Conservation (phyloP, 306 rosid genomes). For the Vigna reflexopilosa region DNA sequence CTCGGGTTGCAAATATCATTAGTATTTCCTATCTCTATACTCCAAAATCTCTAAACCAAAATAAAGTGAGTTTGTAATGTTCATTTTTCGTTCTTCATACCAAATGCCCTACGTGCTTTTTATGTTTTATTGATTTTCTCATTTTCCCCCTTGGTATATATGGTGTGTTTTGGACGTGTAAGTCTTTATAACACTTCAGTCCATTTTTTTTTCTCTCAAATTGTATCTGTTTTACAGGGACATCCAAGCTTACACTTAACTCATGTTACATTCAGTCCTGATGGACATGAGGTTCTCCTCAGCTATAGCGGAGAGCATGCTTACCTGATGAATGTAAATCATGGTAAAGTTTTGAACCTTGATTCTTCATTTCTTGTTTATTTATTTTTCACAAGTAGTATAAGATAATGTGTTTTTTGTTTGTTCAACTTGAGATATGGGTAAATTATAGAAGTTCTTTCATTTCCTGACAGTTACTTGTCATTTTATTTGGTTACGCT, state of each 20-base stretch:
- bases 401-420: conserved; percentile 13
- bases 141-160: conserved; percentile 11
- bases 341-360: conserved; percentile 58
- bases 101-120: not conserved
- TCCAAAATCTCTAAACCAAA: not conserved
- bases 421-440: conserved; percentile 34
- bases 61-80: not conserved
- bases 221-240: conserved; percentile 60
- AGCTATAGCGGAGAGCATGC: conserved; percentile 98
- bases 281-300: conserved; percentile 95
- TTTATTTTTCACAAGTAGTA: conserved; percentile 23
- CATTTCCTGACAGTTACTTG: not conserved
- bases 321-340: conserved; percentile 86
- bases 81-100: conserved; percentile 11
- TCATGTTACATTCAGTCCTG: conserved; percentile 94
- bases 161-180: conserved; percentile 1
- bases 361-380: conserved; percentile 21
- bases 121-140: conserved; percentile 1
- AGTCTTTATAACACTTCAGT: conserved; percentile 27
- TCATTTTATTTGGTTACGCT: conserved; percentile 30
- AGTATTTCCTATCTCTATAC: conserved; percentile 1
- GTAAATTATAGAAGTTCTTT: conserved; percentile 21
- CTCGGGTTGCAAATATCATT: not conserved
- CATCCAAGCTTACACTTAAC: conserved; percentile 85
- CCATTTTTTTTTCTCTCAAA: conserved; percentile 25